Base-by-base conservation (phyloP, 805 yeast species). In the Metschnikowia gruessii region DNA sequence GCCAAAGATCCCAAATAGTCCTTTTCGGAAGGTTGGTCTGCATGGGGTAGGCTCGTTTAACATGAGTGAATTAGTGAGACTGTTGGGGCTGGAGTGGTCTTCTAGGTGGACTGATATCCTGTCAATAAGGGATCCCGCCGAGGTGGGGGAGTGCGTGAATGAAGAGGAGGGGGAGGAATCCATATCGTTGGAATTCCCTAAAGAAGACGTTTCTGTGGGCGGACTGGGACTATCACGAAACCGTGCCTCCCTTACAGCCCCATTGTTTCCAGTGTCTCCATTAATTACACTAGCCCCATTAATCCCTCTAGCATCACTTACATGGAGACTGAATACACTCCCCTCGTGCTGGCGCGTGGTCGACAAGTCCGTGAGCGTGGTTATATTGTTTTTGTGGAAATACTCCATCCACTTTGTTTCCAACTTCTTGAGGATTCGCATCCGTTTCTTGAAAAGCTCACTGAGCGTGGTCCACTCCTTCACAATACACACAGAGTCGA, bases 381-480 rank as follows among this genome's bases (percentile, higher is more conserved):
- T 49, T 16, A 71, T 62, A 2, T 66, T 63, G 51, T 64, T 66
- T 9, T 51, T 49, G 26, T 58, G 81, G 42, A 87, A 67, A 60
- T 84, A 87, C 41, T 74, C 75, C 3, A 88, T 80, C 94, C 94
- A 87, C 44, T 76, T 76, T 8, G 72, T 69, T 64, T 92, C 98
- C 11, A 89, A 65, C 45, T 73, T 72, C 24, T 71, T 63, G 4
- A 91, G 56, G 2, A 86, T 66, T 16, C 62, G 52, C 31, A 74
- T 69, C 36, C 97, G 73, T 50, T 79, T 72, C 43, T 75, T 76
- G 63, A 84, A 85, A 15, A 94, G 67, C 40, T 64, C 59, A 56
- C 91, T 89, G 45, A 92, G 71, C 17, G 74, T 77, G 11, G 77
- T 78, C 97, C 98, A 94, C 61, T 92, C 94, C 50, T 89, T 74